phyloP scores from a whole-genome alignment of 441 rosid genomes.

The Populus trichocarpa region DNA sequence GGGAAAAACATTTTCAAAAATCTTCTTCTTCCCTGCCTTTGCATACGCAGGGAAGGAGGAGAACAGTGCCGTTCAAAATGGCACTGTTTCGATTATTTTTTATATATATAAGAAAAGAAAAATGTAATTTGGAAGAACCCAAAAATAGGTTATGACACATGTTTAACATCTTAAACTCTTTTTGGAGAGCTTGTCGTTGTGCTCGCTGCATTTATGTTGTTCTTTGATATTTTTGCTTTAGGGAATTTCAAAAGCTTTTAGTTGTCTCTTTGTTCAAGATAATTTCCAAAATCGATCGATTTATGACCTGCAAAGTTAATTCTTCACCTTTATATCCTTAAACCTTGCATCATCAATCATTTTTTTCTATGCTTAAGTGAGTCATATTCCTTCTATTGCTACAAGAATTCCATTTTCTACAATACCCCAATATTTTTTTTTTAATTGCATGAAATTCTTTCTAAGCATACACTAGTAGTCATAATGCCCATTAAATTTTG shows the following conservation, averaged over 20 bases:
- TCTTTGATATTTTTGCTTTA: neutral
- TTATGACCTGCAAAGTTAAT: neutral
- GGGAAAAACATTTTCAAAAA: no score
- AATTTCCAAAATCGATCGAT: neutral
- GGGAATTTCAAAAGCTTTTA: neutral
- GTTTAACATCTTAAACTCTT: neutral
- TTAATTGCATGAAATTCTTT: neutral
- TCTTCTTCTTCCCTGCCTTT: no score
- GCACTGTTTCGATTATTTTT: no score
- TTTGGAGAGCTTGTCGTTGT: neutral
- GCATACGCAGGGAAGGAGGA: no score
- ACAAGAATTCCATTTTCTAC: neutral
- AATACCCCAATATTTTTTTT: no score
- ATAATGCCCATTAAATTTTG: no score
- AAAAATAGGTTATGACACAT: no score
- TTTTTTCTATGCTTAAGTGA: neutral
- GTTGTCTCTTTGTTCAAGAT: neutral
- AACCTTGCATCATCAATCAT: neutral
- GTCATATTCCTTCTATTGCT: accelerated
- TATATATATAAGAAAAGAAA: no score
- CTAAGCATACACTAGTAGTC: neutral
- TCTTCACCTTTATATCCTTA: neutral
- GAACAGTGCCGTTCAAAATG: no score
- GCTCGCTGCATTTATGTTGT: neutral
- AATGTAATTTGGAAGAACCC: no score